These are phyloP conservation scores for Isabelozyma heimii DNA, from an alignment of 805 yeast genomes.

Conservation along the genomic window DNA sequence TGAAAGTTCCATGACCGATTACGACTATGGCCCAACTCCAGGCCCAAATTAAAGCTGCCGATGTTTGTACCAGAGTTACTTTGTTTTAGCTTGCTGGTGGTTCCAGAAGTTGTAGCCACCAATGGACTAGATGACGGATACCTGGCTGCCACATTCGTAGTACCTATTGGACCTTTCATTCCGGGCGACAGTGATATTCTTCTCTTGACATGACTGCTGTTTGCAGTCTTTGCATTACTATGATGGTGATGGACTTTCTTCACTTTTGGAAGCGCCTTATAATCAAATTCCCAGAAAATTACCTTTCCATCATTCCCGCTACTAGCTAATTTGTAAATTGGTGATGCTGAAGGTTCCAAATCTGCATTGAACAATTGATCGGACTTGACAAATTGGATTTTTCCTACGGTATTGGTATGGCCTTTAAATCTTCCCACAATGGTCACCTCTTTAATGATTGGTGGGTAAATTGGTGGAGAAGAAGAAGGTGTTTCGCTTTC, in stretches of 20 bases:
- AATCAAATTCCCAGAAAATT: slow-evolving; percentile 44
- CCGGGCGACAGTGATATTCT: background rate
- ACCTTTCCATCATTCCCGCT: slow-evolving; percentile 41
- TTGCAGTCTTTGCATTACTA: background rate
- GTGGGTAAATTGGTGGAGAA: slow-evolving; percentile 19
- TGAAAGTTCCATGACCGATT: background rate
- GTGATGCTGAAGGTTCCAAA: slow-evolving; percentile 7
- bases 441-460: slow-evolving; percentile 34
- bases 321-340: slow-evolving; percentile 31
- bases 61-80: background rate
- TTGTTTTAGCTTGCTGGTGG: background rate
- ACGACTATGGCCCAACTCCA: background rate
- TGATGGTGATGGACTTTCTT: slow-evolving; percentile 12
- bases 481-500: background rate
- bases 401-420: slow-evolving; percentile 35
- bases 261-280: slow-evolving; percentile 37
- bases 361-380: slow-evolving; percentile 9
- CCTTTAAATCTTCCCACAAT: slow-evolving; percentile 38
- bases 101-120: background rate
- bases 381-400: slow-evolving; percentile 23
- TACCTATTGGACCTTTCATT: background rate
- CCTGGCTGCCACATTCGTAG: background rate
- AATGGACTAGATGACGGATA: background rate
- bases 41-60: background rate
- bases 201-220: background rate